Conservation (phyloP, 345 rosid genomes). For the Draba incana region DNA sequence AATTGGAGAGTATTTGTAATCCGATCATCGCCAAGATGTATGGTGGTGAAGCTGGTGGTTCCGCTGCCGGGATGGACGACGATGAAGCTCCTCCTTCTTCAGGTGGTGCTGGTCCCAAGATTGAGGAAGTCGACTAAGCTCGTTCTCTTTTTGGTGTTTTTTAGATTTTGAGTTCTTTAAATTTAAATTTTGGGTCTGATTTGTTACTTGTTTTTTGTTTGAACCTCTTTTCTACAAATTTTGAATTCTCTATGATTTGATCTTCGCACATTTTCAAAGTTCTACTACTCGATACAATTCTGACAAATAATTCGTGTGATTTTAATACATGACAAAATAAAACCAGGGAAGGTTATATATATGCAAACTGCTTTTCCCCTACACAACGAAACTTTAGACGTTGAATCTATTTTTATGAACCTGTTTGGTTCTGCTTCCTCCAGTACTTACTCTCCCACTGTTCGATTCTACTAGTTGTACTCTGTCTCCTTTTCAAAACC, state of each 20-base stretch:
- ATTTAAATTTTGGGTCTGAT: no score
- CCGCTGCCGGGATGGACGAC: no score
- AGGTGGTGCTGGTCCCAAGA: no score
- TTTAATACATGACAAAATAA: background rate
- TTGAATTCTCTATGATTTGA: no score
- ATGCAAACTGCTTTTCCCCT: conserved; percentile 14
- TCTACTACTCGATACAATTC: background rate
- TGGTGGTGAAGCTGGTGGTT: no score
- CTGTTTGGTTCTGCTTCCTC: conserved; percentile 43
- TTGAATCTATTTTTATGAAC: conserved; percentile 26
- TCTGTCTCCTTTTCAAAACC: conserved; percentile 44
- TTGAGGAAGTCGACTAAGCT: no score
- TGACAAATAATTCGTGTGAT: conserved; percentile 7
- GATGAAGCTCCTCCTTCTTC: no score
- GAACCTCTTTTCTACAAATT: no score
- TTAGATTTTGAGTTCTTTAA: no score
- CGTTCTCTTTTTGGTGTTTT: no score
- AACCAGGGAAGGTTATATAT: background rate
- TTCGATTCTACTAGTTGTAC: conserved; percentile 39
- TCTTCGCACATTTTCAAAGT: background rate
- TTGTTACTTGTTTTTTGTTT: no score
- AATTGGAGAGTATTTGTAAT: conserved; percentile 1
- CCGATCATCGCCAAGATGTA: no score
- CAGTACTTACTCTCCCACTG: conserved; percentile 56
- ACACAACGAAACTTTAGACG: conserved; percentile 25